Percentiles rank a stretch among this genome's conserved stretches.
Conservation (phyloP, 1,284 basidiomycete genomes). For the Phlebopus sp. region DNA sequence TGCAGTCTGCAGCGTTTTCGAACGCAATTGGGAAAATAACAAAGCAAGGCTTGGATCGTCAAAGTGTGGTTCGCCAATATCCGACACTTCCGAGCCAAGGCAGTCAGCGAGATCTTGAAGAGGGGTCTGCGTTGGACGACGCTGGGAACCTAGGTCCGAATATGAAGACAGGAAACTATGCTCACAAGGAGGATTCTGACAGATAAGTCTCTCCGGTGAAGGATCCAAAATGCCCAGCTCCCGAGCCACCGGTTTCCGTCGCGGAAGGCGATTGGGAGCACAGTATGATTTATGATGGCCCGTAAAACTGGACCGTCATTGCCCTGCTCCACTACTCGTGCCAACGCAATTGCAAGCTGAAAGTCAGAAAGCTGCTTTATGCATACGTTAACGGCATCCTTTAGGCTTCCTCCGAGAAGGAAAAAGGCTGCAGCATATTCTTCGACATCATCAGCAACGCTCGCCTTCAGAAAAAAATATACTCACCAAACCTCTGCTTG, state of each 20-base stretch:
- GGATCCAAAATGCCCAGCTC: conserved; percentile 95
- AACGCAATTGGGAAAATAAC: conserved; percentile 86
- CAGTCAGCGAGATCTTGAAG: conserved; percentile 65
- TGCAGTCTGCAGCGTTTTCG: conserved; percentile 87
- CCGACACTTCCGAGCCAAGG: conserved; percentile 50
- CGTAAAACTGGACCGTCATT: conserved; percentile 79
- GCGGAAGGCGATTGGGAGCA: conserved; percentile 82
- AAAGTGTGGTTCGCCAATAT: conserved; percentile 83
- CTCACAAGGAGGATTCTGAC: conserved; percentile 80
- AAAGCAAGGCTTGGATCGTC: conserved; percentile 90
- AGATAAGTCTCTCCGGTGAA: conserved; percentile 81
- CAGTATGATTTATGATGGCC: conserved; percentile 67
- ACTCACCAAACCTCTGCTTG: conserved; percentile 87
- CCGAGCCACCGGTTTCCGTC: conserved; percentile 92
- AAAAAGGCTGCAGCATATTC: conserved; percentile 98
- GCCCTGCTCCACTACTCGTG: conserved; percentile 79
- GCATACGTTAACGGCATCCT: conserved; percentile 92
- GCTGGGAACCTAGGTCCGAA: conserved; percentile 3
- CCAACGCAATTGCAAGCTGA: conserved; percentile 85
- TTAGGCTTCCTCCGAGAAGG: conserved; percentile 83
- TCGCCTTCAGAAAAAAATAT: background rate
- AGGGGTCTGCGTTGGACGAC: conserved; percentile 56
- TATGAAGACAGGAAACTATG: conserved; percentile 2
- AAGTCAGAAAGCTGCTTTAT: conserved; percentile 87
- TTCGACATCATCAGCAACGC: conserved; percentile 31